Conservation (phyloP, 139 green algal genomes). For the Dunaliella primolecta region DNA sequence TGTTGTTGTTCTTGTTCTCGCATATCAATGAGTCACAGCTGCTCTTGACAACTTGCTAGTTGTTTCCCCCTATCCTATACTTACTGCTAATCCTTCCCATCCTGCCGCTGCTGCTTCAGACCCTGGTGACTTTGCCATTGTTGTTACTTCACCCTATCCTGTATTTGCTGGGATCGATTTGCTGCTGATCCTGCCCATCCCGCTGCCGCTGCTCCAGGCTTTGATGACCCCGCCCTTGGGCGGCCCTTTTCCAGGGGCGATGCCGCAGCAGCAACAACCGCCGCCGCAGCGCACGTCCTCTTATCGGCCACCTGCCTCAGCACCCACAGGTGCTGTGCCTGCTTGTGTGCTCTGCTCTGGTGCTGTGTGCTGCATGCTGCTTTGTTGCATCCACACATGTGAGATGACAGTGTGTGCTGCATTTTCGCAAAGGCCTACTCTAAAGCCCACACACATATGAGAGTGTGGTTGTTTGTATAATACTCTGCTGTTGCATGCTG, state of each 20-base stretch:
- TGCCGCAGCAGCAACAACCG: background rate
- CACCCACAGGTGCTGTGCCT: background rate
- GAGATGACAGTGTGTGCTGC: too few species aligned
- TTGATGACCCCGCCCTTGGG: background rate
- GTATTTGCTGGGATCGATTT: background rate
- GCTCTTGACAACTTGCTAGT: background rate
- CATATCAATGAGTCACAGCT: background rate
- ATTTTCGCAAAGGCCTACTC: too few species aligned
- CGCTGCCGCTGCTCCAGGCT: background rate
- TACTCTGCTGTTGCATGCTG: too few species aligned
- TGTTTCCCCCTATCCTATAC: background rate
- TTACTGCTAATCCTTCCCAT: background rate
- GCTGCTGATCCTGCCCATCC: background rate
- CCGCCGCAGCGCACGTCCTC: too few species aligned
- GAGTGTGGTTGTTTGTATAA: too few species aligned
- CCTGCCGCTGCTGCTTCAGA: background rate
- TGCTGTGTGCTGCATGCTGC: too few species aligned
- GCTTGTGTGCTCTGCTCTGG: background rate
- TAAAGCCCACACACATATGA: too few species aligned
- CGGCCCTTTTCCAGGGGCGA: background rate
- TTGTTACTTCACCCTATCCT: background rate
- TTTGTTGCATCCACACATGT: too few species aligned
- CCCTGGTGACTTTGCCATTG: background rate
- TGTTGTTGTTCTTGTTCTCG: background rate
- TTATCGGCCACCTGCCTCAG: background rate